These are phyloP conservation scores for Salvia rosmarinus DNA, from an alignment of 257 asterid genomes.

Conservation along the genomic window DNA sequence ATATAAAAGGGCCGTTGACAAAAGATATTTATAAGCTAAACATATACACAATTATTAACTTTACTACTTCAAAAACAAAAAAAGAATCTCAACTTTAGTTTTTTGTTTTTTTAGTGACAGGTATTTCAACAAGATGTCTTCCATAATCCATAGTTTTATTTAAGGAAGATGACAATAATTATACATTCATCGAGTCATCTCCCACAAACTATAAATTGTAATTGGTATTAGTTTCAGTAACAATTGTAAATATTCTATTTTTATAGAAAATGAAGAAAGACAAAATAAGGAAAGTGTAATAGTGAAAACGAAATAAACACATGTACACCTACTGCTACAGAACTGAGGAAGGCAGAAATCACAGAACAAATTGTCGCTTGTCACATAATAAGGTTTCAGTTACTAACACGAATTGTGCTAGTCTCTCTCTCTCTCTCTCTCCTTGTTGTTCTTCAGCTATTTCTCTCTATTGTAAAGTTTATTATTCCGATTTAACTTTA, in stretches of 20 bases:
- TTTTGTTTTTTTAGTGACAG: neutral
- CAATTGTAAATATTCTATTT: neutral
- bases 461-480: conserved; percentile 18
- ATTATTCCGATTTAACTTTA: neutral
- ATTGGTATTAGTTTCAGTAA: neutral
- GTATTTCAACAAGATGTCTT: too few relatives aligned
- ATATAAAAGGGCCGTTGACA: neutral
- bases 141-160: too few relatives aligned
- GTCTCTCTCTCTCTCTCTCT: conserved; percentile 19
- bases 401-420: conserved; percentile 17
- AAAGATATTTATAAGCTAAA: neutral
- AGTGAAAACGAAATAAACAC: neutral
- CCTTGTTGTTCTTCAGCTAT: neutral
- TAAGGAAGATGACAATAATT: neutral
- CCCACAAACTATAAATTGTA: neutral
- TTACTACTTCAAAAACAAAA: too few relatives aligned
- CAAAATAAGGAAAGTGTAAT: neutral
- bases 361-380: conserved; percentile 13
- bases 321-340: neutral
- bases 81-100: neutral
- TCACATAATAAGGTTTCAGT: conserved; percentile 36
- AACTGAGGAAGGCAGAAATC: conserved; percentile 16
- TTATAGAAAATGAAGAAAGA: neutral
- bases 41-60: too few relatives aligned
- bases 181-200: neutral